Base-by-base conservation (phyloP, 2,329 filamentous ascomycete species). In the Curvularia lunata region DNA sequence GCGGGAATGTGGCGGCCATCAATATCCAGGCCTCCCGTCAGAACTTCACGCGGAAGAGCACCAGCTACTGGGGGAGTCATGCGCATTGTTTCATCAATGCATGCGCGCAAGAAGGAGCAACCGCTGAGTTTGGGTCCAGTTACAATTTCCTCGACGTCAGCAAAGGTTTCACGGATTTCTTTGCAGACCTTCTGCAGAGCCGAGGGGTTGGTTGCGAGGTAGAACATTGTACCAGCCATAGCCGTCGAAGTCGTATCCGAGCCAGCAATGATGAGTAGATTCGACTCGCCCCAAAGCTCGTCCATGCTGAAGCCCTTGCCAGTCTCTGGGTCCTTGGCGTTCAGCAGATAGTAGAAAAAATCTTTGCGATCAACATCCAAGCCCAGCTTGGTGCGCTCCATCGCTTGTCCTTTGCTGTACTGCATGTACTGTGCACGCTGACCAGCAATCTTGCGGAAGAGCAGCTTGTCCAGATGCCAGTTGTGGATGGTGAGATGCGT, bases 201-300 rank as follows among this genome's bases (percentile, higher is more conserved):
- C 13, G 59, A 48, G 2, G 75, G 65, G 60, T 81, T 78, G 28
- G 78, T 73, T 12, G 77, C 68, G 30, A 82, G 75, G 66, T 82
- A 81, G 71, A 80, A 81, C 59, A 81, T 73, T 2, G 72, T 75
- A 13, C 76, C 75, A 23, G 75, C 67, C 64, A 79, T 69, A 25
- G 78, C 74, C 6, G 78, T 80, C 1, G 78, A 79, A 2, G 78
- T 79, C 4, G 79, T 81, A 54, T 81, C 80, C 1, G 75, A 78
- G 32, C 77, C 82, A 13, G 82, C 81, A 41, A 82, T 80, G 58
- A 84, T 83, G 23, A 84, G 64, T 2, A 81, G 71, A 52, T 81
- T 80, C 34, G 78, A 81, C 63, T 84, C 82, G 59, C 77, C 79
- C 75, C 79, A 81, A 21, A 84, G 63, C 63, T 84, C 82, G 50